Evolutionary conservation across 2,329 filamentous ascomycete species (phyloP), one percentile per base, ranked within the genome.

Genomic region (Exophiala sideris): DNA sequence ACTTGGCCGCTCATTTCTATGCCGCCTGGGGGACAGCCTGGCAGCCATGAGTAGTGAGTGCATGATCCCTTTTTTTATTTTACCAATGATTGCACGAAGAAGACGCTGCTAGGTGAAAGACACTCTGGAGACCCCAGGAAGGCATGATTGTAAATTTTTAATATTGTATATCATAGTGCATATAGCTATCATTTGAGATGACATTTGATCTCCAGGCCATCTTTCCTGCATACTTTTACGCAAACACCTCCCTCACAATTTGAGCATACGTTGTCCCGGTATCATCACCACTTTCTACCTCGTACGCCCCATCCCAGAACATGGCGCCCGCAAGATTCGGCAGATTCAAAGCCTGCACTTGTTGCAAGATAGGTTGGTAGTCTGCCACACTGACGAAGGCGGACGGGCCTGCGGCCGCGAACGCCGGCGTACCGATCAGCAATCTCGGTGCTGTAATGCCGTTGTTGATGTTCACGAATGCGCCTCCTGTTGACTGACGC

Each of bases 241-340:
- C 57, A 45, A 57, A 45, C 16, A 58, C 49, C 4, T 58, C 40
- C 49, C 38, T 57, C 6, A 59, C 54, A 16, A 58, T 51, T 10
- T 55, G 29, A 7, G 50, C 57, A 48, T 52, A 59, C 5, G 53
- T 61, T 36, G 47, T 40, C 5, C 34, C 48, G 11, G 45, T 48
- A 12, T 54, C 24, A 35, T 45, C 20, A 14, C 38, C 57, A 32
- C 50, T 54, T 18, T 46, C 33, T 11, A 52, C 54, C 51, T 53
- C 45, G 36, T 61, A 59, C 21, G 50, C 57, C 12, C 56, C 59
- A 29, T 61, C 58, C 61, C 59, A 63, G 33, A 54, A 60, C 51
- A 55, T 55, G 2, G 54, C 59, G 24, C 61, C 61, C 0, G 56
- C 61, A 2, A 63, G 47, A 50, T 62, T 63, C n/a, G 47, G 42